phyloP scores from a whole-genome alignment of 2,329 filamentous ascomycete genomes.

The Botryosphaeria dothidea region DNA sequence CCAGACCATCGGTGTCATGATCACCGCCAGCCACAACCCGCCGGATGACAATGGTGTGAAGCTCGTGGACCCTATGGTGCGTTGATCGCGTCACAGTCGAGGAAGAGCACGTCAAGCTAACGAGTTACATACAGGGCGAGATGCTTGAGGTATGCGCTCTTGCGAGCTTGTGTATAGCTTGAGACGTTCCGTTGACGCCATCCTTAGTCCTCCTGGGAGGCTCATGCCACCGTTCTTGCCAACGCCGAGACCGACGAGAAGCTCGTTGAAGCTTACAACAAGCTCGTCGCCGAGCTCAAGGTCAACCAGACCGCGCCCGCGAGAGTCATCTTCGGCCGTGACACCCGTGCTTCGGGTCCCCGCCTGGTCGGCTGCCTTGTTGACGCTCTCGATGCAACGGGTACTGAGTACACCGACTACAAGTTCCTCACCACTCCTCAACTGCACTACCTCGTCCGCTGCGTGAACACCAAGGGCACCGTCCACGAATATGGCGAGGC shows the following conservation, averaged over 20 bases:
- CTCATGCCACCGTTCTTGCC: slow-evolving; percentile 82
- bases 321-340: slow-evolving; percentile 84
- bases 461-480: slow-evolving; percentile 88
- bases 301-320: slow-evolving; percentile 68
- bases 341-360: slow-evolving; percentile 90
- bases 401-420: slow-evolving; percentile 76
- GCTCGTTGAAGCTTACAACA: slow-evolving; percentile 66
- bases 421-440: slow-evolving; percentile 96
- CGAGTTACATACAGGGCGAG: slow-evolving; percentile 65
- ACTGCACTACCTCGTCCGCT: slow-evolving; percentile 93
- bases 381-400: slow-evolving; percentile 75
- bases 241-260: slow-evolving; percentile 77
- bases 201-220: slow-evolving; percentile 78
- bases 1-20: slow-evolving; percentile 87
- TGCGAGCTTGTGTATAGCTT: neutral
- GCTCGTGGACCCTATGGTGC: slow-evolving; percentile 86
- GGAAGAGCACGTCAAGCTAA: slow-evolving; percentile 23
- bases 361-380: slow-evolving; percentile 77
- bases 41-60: slow-evolving; percentile 68
- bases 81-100: slow-evolving; percentile 23
- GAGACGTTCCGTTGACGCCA: slow-evolving; percentile 12
- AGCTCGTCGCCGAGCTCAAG: slow-evolving; percentile 67
- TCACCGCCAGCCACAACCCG: slow-evolving; percentile 67
- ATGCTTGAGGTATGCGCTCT: slow-evolving; percentile 76
- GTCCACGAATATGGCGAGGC: slow-evolving; percentile 84